Base-by-base conservation (phyloP, 2,329 filamentous ascomycete genomes). In the Cladosporium sp. region DNA sequence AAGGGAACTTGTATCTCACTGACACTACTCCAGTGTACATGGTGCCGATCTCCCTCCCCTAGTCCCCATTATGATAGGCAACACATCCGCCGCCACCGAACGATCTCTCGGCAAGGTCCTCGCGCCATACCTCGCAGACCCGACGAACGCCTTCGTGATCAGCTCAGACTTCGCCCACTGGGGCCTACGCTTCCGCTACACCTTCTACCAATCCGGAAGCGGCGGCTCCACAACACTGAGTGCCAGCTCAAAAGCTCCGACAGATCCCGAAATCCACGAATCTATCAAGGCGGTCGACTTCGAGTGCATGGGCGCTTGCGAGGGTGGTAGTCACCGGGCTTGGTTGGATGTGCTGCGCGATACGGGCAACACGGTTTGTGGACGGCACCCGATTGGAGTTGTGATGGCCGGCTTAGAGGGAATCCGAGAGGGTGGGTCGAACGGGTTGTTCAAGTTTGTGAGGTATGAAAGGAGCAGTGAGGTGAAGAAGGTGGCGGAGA, bases 131-230 rank as follows among this genome's bases (percentile, higher is more conserved):
- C 76, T 99, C 6, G 79, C 80, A 36, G 88, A 96, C 65, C 84
- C 87, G 0, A 77, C 82, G 12, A 95, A 90, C 61, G 85, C 88
- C 1, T 97, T 97, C 71, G 83, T 99, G 61, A 83, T 97, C 63
- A 94, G 89, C 72, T 96, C 92, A 1, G 94, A 99, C 73, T 99
- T 99, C 73, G 97, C 93, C 64, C 94, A 99, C 74, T 99, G 94
- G 94, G 94, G 94, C 11, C 67, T 79, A 0, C 82, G 90, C 51
- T 99, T 97, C 73, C 79, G 82, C 58, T 99, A 97, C 73, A 90
- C 86, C 28, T 88, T 88, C 60, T 96, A 97, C 72, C 82, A 85
- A 34, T 76, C 83, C 60, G 68, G 78, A 22, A 65, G 73, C 69
- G 61, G 74, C 76, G 69, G 78, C 63, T 63, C 76, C 69, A 40